Base-by-base conservation (phyloP, 345 rosid species). In the Rhizophora mangle region DNA sequence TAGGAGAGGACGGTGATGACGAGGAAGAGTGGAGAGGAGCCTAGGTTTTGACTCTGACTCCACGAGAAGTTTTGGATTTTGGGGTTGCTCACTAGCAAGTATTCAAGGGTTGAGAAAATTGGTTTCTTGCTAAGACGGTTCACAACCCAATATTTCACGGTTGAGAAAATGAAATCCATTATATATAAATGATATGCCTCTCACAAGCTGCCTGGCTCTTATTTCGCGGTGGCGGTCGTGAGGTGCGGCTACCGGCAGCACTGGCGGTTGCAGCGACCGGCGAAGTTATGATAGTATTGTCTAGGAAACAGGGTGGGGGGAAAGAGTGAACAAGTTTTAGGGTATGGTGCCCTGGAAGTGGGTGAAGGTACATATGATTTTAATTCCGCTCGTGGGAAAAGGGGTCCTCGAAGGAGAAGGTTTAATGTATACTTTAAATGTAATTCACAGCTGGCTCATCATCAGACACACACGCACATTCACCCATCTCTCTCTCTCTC, bases 71-170 rank as follows among this genome's bases (percentile, higher is more conserved):
- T 67, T 31, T 53, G 76, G 67, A 94, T 85, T 21, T 30, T 62
- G 0, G 95, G 96, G 36, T 87, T 89, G 36, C 74, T 29, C 22
- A 88, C 91, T 11, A 91, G 87, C 82, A 76, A 85, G 66, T 82
- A 75, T 26, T 77, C 81, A 34, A 86, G 54, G 11, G 71, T 47
- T 20, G 86, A 70, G 65, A 55, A 43, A 51, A 81, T 4, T 0
- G 76, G 70, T 10, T 55, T 29, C 70, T 61, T 36, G 31, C 27
- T 39, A 1, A 67, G 65, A 26, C 43, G 59, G 61, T 32, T 6
- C 26, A 47, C 37, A n/a, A 60, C 58, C 11, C 39, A 21, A 20
- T 29, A 29, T 4, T 66, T 72, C 15, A 30, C 6, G 22, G 65
- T 60, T 30, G 60, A 62, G 70, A 65, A 72, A 6, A 72, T 31